Base-by-base conservation (phyloP, 176 grass and related monocot species). In the Triticum turgidum region DNA sequence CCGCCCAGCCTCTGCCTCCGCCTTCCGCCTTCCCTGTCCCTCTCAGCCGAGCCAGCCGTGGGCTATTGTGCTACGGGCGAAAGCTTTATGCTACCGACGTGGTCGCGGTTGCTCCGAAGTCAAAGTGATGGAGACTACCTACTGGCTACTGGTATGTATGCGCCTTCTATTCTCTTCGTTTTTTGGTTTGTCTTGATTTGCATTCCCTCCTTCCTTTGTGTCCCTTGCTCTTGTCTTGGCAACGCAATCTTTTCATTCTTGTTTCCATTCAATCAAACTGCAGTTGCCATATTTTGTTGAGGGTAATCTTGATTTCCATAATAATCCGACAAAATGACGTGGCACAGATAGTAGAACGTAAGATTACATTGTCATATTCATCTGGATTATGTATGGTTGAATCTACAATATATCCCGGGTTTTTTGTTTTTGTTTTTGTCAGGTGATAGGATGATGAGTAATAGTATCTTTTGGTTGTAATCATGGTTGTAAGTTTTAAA, bases 51-150 rank as follows among this genome's bases (percentile, higher is more conserved):
- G 58, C 67, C 41, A 62, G 66, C 24, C 72, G 76, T 62, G 75
- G 18, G 80, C 34, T 59, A 21, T 59, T 21, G 56, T 3, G 56
- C 56, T 76, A 21, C 29, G 21, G 58, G 81, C 80, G 58, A 69
- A 80, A 66, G 89, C 37, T 37, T 85, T 90, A 85, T 85, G 82
- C 82, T 70, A 32, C 49, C 77, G 81, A 85, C 77, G 86, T 65
- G 79, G 69, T 61, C 38, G 41, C 68, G 73, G 73, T 58, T 52
- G 89, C 73, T 86, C 89, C 7, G 35, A 61, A 73, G 90, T 92
- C 86, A 83, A 79, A 58, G 21, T 69, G 83, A 88, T 70, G 52
- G 73, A 30, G 90, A 77, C 80, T 14, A 22, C 34, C 72, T 49
- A 49, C 45, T 49, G 45, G 45, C 41, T 15, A 27, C 65, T 52